Percentiles rank a stretch among this genome's conserved stretches.
These are phyloP conservation scores for Sporothrix inflata DNA, from an alignment of 2,329 filamentous ascomycete genomes.

Conservation along the genomic window DNA sequence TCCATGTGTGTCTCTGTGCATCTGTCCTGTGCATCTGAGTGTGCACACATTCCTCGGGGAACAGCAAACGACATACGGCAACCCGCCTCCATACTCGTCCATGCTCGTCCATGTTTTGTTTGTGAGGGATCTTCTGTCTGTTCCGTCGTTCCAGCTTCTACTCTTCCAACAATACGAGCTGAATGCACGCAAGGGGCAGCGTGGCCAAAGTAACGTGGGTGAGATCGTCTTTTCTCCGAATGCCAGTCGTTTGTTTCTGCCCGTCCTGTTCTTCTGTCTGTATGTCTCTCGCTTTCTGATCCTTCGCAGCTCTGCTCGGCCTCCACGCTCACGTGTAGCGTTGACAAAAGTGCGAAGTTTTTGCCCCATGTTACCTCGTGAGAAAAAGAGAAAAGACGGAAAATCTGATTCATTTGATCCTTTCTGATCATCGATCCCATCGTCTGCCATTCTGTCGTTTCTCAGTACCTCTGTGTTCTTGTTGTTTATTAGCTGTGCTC, in stretches of 20 bases:
- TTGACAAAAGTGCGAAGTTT: not conserved
- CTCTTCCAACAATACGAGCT: not conserved
- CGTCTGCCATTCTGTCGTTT: not conserved
- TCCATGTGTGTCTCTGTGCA: not conserved
- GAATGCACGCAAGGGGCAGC: constrained; percentile 12
- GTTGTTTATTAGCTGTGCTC: not conserved
- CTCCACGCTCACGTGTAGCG: not conserved
- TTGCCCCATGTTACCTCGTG: not conserved
- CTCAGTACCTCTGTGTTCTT: not conserved
- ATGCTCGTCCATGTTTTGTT: not conserved
- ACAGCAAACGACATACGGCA: not conserved
- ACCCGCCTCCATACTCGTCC: not conserved
- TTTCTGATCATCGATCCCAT: constrained; percentile 1
- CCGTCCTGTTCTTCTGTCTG: not conserved
- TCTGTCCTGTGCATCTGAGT: not conserved
- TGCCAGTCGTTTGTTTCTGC: not conserved
- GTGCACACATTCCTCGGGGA: constrained; percentile 2
- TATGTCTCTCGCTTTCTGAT: constrained; percentile 17
- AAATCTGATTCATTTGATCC: too few species aligned
- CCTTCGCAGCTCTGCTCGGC: not conserved
- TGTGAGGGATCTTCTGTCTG: not conserved
- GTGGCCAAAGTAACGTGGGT: constrained; percentile 11
- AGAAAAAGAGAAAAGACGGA: too few species aligned
- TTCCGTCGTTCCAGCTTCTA: not conserved
- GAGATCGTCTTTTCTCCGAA: constrained; percentile 1